Evolutionary conservation across 371 early-diverging fungal genomes (phyloP).

Genomic region (Mortierella sp.): DNA sequence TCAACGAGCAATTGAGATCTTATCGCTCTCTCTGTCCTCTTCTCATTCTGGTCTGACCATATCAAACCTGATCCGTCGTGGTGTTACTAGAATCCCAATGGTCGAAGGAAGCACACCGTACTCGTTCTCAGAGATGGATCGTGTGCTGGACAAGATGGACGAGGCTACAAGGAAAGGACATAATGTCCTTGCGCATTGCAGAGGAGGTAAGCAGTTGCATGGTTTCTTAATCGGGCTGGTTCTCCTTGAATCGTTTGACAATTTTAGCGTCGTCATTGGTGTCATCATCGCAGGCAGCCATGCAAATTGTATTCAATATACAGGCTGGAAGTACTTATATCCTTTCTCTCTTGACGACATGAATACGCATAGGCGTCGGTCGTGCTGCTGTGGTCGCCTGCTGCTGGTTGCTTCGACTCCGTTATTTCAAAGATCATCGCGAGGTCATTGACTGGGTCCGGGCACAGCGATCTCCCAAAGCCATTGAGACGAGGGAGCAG

Average conservation of each 20-base stretch:
- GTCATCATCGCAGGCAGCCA: conserved; percentile 1
- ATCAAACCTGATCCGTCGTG: not conserved
- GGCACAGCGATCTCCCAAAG: conserved; percentile 49
- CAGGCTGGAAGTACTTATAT: not conserved
- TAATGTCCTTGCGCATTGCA: conserved; percentile 81
- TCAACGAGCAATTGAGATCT: not conserved
- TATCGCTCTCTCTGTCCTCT: not conserved
- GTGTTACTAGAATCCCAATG: conserved; percentile 72
- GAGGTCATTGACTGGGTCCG: conserved; percentile 50
- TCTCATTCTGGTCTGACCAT: not conserved
- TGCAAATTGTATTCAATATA: no score
- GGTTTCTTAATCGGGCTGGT: not conserved
- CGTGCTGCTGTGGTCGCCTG: conserved; percentile 84
- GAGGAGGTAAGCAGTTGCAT: conserved; percentile 71
- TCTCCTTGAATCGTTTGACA: not conserved
- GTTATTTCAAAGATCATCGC: conserved; percentile 35
- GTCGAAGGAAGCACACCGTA: conserved; percentile 82
- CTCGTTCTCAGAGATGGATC: conserved; percentile 70
- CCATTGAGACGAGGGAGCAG: conserved; percentile 54
- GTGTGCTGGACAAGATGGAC: conserved; percentile 68
- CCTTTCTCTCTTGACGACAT: not conserved
- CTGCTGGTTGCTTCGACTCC: conserved; percentile 73
- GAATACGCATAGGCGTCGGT: conserved; percentile 71
- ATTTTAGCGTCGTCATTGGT: not conserved
- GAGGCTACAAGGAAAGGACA: conserved; percentile 63